A percentile compares a stretch with the other conserved stretches of the same genome.
phyloP scores from a whole-genome alignment of 805 yeast species.

The Candida nonsorbophila region DNA sequence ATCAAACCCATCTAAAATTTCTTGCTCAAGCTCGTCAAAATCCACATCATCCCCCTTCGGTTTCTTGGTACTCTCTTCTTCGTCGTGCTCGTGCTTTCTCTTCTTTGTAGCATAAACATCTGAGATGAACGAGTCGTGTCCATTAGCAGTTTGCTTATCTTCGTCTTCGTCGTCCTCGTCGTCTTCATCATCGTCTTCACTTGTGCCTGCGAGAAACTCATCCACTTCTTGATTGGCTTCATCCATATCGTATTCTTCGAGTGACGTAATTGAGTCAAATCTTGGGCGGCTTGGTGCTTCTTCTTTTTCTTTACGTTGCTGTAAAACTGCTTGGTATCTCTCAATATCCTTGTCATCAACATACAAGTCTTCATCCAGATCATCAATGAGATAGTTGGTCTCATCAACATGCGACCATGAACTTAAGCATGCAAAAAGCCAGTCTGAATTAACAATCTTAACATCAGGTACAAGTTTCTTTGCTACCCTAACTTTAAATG shows the following conservation, averaged over 20 bases:
- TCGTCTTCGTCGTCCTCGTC: conserved; percentile 21
- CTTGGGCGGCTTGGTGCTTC: conserved; percentile 17
- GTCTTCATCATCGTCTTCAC: conserved; percentile 31
- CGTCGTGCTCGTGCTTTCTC: conserved; percentile 12
- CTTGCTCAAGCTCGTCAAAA: conserved; percentile 45
- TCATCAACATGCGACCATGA: conserved; percentile 72
- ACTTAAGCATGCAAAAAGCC: conserved; percentile 85
- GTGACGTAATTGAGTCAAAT: conserved; percentile 24
- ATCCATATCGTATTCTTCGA: conserved; percentile 34
- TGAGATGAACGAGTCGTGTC: conserved; percentile 20
- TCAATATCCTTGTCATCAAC: conserved; percentile 42
- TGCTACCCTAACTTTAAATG: conserved; percentile 82
- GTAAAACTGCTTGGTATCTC: conserved; percentile 32
- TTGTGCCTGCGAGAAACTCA: conserved; percentile 43
- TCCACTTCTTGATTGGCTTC: conserved; percentile 42
- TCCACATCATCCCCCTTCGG: conserved; percentile 13
- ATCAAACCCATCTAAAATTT: conserved; percentile 48
- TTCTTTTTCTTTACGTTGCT: conserved; percentile 14
- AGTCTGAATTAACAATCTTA: conserved; percentile 82
- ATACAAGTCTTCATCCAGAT: conserved; percentile 42
- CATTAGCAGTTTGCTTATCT: conserved; percentile 13
- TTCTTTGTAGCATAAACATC: conserved; percentile 15
- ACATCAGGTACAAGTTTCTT: conserved; percentile 54
- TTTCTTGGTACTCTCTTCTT: conserved; percentile 8
- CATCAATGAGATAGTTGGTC: conserved; percentile 48